Evolutionary conservation across 2,329 filamentous ascomycete genomes (phyloP).

Genomic region (Aspergillus texensis): DNA sequence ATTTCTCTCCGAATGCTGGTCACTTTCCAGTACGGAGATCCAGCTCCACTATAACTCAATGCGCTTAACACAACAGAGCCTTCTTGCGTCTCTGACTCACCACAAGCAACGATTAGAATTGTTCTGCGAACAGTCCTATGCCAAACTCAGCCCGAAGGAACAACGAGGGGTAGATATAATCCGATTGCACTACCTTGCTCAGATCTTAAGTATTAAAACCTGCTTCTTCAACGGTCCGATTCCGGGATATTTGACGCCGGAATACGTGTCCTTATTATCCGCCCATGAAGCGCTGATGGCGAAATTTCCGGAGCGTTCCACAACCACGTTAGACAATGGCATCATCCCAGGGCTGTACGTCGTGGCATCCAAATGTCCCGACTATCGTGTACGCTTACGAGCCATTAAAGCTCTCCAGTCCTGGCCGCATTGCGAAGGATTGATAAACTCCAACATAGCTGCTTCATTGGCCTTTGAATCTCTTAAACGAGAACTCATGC

Average conservation of each 20-base stretch:
- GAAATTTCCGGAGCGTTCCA: slow-evolving; percentile 1
- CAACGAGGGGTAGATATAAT: slow-evolving; percentile 1
- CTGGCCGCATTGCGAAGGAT: slow-evolving; percentile 9
- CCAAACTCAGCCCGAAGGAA: background rate
- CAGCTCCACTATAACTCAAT: background rate
- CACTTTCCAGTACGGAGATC: background rate
- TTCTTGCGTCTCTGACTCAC: background rate
- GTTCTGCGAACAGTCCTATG: background rate
- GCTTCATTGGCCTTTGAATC: background rate
- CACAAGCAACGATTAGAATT: background rate
- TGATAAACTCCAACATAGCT: background rate
- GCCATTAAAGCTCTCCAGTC: slow-evolving; percentile 2
- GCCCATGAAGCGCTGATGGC: background rate
- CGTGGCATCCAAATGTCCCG: background rate
- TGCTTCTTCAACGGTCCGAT: background rate
- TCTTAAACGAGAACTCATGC: background rate
- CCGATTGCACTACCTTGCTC: slow-evolving; percentile 1
- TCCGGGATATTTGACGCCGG: background rate
- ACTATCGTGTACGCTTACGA: background rate
- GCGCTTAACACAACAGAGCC: background rate
- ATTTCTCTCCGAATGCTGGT: background rate
- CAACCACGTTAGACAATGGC: background rate
- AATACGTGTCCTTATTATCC: background rate
- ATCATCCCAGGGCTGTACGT: slow-evolving; percentile 2
- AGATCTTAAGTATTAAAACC: slow-evolving; percentile 6